Percentiles rank a stretch among this genome's conserved stretches.
Conservation (phyloP, 495 filamentous ascomycete genomes). For the Aspergillus panamensis region DNA sequence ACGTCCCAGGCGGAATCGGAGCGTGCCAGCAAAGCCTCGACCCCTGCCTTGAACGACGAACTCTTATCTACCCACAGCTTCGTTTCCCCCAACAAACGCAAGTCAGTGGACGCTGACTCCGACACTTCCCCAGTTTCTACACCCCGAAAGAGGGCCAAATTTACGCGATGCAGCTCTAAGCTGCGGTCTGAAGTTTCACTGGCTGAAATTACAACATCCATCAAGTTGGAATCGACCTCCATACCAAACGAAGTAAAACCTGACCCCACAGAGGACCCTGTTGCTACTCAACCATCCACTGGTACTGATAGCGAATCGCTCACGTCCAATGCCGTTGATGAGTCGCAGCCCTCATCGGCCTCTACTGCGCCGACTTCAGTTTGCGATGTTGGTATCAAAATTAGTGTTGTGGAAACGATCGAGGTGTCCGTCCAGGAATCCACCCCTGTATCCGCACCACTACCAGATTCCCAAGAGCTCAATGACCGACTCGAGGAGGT, state of each 20-base stretch:
- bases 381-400: conserved; percentile 25
- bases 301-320: conserved; percentile 32
- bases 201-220: conserved; percentile 24
- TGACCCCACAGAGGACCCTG: conserved; percentile 14
- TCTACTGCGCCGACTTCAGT: conserved; percentile 42
- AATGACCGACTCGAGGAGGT: conserved; percentile 24
- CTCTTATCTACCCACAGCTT: conserved; percentile 16
- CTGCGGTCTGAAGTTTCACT: conserved; percentile 39
- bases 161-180: conserved; percentile 39
- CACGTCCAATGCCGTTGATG: conserved; percentile 29
- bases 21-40: conserved; percentile 35
- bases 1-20: conserved; percentile 42
- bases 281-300: conserved; percentile 5
- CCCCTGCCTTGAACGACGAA: conserved; percentile 34
- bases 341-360: conserved; percentile 37
- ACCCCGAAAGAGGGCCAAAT: conserved; percentile 38
- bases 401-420: conserved; percentile 27
- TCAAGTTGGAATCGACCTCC: conserved; percentile 14
- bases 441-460: conserved; percentile 6
- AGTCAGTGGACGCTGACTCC: conserved; percentile 37
- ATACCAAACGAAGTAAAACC: conserved; percentile 15
- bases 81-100: conserved; percentile 40
- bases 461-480: conserved; percentile 22
- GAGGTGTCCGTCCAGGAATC: conserved; percentile 10
- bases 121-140: conserved; percentile 32